Conservation (phyloP, 768 basidiomycete genomes). For the Crassisporium funariophilum region DNA sequence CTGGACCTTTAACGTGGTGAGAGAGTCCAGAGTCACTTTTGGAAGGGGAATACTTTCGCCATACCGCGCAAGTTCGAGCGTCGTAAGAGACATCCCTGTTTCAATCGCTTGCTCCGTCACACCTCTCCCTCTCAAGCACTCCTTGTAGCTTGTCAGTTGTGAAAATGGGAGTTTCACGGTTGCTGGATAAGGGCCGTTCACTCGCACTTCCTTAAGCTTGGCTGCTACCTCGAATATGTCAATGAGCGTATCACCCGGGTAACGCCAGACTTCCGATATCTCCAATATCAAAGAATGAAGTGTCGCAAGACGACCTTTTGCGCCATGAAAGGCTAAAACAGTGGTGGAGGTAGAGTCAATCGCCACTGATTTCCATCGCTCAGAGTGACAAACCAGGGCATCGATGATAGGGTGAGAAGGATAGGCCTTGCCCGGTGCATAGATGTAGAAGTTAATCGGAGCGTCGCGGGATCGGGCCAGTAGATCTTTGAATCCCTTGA, state of each 20-base stretch:
- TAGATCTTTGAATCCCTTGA: slow-evolving; percentile 14
- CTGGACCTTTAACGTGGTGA: slow-evolving; percentile 21
- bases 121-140: slow-evolving; percentile 6
- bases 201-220: slow-evolving; percentile 17
- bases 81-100: slow-evolving; percentile 14
- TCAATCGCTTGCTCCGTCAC: background rate
- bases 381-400: slow-evolving; percentile 19
- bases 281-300: slow-evolving; percentile 20
- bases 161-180: slow-evolving; percentile 20
- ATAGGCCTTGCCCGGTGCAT: slow-evolving; percentile 10
- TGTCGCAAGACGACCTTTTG: slow-evolving; percentile 22
- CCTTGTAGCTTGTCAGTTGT: slow-evolving; percentile 25
- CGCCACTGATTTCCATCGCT: slow-evolving; percentile 22
- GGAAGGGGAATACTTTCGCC: slow-evolving; percentile 16
- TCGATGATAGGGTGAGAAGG: slow-evolving; percentile 22
- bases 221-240: slow-evolving; percentile 28
- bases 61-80: slow-evolving; percentile 18
- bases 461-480: slow-evolving; percentile 16
- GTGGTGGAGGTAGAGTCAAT: slow-evolving; percentile 13
- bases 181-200: slow-evolving; percentile 16
- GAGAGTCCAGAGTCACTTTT: slow-evolving; percentile 17
- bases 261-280: slow-evolving; percentile 3
- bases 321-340: slow-evolving; percentile 17
- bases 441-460: slow-evolving; percentile 20
- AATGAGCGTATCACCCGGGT: slow-evolving; percentile 3